These are phyloP conservation scores for Penstemon davidsonii DNA, from an alignment of 257 asterid genomes.

Conservation along the genomic window DNA sequence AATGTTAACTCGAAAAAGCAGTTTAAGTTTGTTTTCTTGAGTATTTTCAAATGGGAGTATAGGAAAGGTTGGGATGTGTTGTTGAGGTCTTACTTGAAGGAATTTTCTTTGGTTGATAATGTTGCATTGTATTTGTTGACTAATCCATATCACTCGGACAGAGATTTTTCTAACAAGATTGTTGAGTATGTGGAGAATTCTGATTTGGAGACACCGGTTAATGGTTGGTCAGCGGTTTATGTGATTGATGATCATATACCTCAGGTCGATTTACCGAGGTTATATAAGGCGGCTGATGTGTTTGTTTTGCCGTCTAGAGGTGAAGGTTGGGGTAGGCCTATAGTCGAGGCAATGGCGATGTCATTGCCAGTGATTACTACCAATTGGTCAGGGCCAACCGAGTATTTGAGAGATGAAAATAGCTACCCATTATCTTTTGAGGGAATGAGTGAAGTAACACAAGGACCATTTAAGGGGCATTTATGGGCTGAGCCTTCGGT, in stretches of 20 bases:
- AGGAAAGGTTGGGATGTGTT: constrained; percentile 92
- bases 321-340: constrained; percentile 93
- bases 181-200: constrained; percentile 53
- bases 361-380: constrained; percentile 77
- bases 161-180: constrained; percentile 60
- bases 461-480: constrained; percentile 82
- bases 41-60: constrained; percentile 85
- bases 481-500: constrained; percentile 87
- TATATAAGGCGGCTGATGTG: constrained; percentile 62
- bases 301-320: constrained; percentile 85
- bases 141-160: constrained; percentile 68
- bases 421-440: constrained; percentile 66
- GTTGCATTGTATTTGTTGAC: constrained; percentile 66
- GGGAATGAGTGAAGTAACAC: constrained; percentile 60
- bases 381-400: constrained; percentile 94
- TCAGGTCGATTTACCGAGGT: constrained; percentile 69
- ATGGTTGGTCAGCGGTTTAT: constrained; percentile 65
- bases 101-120: constrained; percentile 50
- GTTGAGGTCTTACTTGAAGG: constrained; percentile 64
- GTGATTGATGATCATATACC: constrained; percentile 66
- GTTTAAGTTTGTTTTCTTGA: constrained; percentile 63
- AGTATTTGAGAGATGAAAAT: constrained; percentile 65
- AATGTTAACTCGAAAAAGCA: constrained; percentile 15
- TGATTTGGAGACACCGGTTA: constrained; percentile 44
- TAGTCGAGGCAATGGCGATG: constrained; percentile 96